phyloP scores from a whole-genome alignment of 2,329 filamentous ascomycete species.

The Elsinoe australis region DNA sequence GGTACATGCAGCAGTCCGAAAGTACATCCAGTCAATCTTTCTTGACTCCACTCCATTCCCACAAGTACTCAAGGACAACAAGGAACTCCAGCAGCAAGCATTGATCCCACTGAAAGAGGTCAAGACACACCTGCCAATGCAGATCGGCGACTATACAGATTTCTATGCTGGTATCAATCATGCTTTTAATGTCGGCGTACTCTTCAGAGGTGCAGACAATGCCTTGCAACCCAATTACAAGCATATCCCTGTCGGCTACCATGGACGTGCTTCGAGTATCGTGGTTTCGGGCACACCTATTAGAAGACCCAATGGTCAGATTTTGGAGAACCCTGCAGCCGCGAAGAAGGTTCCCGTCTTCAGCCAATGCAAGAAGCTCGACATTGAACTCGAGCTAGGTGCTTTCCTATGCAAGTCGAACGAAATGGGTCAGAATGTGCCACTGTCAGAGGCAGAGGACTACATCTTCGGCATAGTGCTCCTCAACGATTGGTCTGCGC shows the following conservation, averaged over 20 bases:
- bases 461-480: constrained; percentile 72
- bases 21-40: constrained; percentile 61
- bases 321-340: constrained; percentile 56
- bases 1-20: constrained; percentile 60
- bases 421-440: constrained; percentile 55
- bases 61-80: constrained; percentile 56
- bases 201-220: constrained; percentile 65
- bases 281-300: constrained; percentile 68
- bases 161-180: constrained; percentile 78
- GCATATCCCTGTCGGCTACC: constrained; percentile 73
- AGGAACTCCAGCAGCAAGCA: constrained; percentile 47
- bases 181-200: constrained; percentile 61
- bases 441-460: constrained; percentile 57
- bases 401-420: constrained; percentile 63
- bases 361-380: constrained; percentile 57
- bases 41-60: constrained; percentile 52
- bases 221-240: constrained; percentile 76
- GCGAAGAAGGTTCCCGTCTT: constrained; percentile 57
- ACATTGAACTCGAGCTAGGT: constrained; percentile 74
- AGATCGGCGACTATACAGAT: constrained; percentile 76
- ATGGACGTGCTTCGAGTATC: constrained; percentile 67
- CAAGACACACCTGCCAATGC: constrained; percentile 64
- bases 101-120: constrained; percentile 54
- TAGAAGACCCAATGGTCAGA: constrained; percentile 66
- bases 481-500: constrained; percentile 81